A percentile compares a stretch with the other conserved stretches of the same genome.
phyloP scores from a whole-genome alignment of 208 protist species.

The Trypanosoma mega region DNA sequence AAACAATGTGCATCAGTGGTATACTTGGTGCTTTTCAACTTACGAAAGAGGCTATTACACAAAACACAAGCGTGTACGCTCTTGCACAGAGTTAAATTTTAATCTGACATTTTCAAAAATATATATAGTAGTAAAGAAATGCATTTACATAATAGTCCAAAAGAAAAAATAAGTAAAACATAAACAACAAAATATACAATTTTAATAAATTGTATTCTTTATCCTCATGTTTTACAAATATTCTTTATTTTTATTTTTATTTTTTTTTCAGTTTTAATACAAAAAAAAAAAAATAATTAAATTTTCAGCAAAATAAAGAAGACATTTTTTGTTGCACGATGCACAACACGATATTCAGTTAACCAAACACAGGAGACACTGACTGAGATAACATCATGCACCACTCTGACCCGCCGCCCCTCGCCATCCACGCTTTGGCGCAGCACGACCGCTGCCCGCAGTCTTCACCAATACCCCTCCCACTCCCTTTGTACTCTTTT shows the following conservation, averaged over 20 bases:
- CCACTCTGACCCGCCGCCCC: constrained; percentile 20
- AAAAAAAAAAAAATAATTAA: not conserved
- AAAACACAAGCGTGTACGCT: constrained; percentile 59
- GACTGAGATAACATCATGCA: constrained; percentile 34
- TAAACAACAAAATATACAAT: not conserved
- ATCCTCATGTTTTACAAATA: not conserved
- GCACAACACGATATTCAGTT: constrained; percentile 33
- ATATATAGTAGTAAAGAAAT: constrained; percentile 6
- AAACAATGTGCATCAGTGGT: constrained; percentile 55
- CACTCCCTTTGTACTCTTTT: not conserved
- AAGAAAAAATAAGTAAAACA: constrained; percentile 7
- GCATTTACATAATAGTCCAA: constrained; percentile 1
- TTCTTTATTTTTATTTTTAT: not conserved
- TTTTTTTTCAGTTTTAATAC: not conserved
- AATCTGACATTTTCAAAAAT: constrained; percentile 1
- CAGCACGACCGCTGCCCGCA: not conserved
- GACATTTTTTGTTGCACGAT: constrained; percentile 8
- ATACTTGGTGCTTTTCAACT: constrained; percentile 83
- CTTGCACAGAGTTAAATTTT: constrained; percentile 19
- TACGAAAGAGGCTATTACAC: constrained; percentile 80
- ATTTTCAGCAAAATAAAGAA: constrained; percentile 1
- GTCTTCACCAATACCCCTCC: constrained; percentile 17
- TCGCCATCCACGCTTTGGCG: not conserved
- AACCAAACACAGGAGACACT: constrained; percentile 21
- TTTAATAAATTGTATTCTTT: constrained; percentile 8